Base-by-base conservation (phyloP, 306 rosid species). In the Lathyrus oleraceus region DNA sequence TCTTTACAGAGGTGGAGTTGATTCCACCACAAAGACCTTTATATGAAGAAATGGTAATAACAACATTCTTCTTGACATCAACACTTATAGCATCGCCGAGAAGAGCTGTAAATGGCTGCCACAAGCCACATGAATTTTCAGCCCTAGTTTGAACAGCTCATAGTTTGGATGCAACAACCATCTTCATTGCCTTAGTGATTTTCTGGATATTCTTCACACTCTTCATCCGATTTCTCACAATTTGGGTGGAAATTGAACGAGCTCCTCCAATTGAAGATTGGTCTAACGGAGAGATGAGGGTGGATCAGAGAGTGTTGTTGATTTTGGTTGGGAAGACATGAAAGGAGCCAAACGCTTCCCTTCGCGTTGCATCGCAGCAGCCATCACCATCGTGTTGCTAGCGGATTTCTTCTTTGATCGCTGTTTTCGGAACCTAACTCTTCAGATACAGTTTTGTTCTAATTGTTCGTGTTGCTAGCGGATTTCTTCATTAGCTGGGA, bases 161-260 rank as follows among this genome's bases (percentile, higher is more conserved):
- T 9, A 94, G 87, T 83, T 91, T 94, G n/a, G 99, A 94, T 5
- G 99, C 99, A 69, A 97, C 99, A 86, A 94, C 99, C 99, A 94
- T 94, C 76, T 94, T 94, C 99, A 94, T 94, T 13, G 99, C 99
- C 87, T 94, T 94, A 12, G 99, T 94, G 70, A 94, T 94, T 69
- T 94, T 94, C 85, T 94, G 99, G 67, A 94, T 94, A 85, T 71
- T 94, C 80, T 84, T 94, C 70, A 94, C 97, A 94, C 96, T 94
- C 88, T 91, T 91, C 99, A 94, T 94, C 54, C 99, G 86, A 72
- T 76, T 91, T 67, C 99, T 83, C 67, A 94, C 99, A 0, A 91
- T 28, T 87, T 94, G 99, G 42, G 99, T 94, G 45, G 99, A 94
- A 71, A 94, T 89, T 49, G 88, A 85, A 65, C 99, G 99, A n/a